Conservation (phyloP, 129 eudicot genomes). For the Heracleum sosnowskyi region DNA sequence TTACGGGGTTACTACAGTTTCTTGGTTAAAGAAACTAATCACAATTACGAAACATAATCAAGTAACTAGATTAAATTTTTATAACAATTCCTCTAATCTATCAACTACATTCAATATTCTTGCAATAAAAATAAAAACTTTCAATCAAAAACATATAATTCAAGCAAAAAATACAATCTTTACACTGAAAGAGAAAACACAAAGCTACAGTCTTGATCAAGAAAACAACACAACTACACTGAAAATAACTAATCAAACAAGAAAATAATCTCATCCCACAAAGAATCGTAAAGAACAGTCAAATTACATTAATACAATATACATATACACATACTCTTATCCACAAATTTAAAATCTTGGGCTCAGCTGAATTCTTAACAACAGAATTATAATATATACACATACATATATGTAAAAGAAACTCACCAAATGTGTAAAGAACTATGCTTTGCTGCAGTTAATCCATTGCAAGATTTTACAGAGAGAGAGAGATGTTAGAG, state of each 20-base stretch:
- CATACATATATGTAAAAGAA: too few species aligned
- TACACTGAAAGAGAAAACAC: neutral
- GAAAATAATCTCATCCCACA: neutral
- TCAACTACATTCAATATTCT: neutral
- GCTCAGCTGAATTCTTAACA: neutral
- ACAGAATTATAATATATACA: neutral
- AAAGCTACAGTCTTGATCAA: slow-evolving; percentile 1
- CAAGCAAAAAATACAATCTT: neutral
- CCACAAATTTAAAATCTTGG: neutral
- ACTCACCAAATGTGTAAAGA: slow-evolving; percentile 4
- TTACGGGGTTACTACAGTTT: neutral
- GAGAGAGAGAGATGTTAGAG: neutral
- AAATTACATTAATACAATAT: neutral
- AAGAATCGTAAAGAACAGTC: neutral
- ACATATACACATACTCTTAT: neutral
- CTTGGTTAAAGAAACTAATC: neutral
- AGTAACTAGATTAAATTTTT: neutral
- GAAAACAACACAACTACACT: neutral
- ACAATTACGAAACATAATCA: neutral
- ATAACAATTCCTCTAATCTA: neutral
- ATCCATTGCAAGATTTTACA: slow-evolving; percentile 11
- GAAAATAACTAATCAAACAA: neutral
- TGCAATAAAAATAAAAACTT: neutral
- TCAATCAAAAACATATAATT: neutral
- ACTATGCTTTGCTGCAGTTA: neutral